These are phyloP conservation scores for Coemansia sp. DNA, from an alignment of 192 early-diverging fungal genomes.

Conservation along the genomic window DNA sequence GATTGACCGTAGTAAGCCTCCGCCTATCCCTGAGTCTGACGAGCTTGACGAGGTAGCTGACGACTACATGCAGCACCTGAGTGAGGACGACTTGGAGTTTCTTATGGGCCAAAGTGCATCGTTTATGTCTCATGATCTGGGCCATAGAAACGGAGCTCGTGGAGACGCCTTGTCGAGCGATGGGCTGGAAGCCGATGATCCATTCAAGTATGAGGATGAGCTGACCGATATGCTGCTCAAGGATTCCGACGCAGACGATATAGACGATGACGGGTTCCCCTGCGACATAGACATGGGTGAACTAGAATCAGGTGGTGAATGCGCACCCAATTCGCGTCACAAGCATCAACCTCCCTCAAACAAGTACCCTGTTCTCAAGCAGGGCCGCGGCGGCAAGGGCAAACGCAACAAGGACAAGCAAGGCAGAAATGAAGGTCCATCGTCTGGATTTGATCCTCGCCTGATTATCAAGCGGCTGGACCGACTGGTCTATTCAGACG, in stretches of 20 bases:
- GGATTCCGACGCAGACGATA: slow-evolving; percentile 12
- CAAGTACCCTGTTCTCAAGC: slow-evolving; percentile 6
- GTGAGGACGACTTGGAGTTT: slow-evolving; percentile 17
- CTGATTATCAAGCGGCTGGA: slow-evolving; percentile 35
- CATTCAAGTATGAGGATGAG: slow-evolving; percentile 23
- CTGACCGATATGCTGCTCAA: slow-evolving; percentile 10
- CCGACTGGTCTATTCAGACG: slow-evolving; percentile 19
- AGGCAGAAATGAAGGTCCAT: slow-evolving; percentile 6
- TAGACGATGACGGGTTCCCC: slow-evolving; percentile 40
- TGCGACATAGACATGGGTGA: slow-evolving; percentile 24
- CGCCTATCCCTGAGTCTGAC: slow-evolving; percentile 2
- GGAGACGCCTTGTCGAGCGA: background rate
- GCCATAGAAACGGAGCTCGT: slow-evolving; percentile 3
- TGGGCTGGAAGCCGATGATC: slow-evolving; percentile 24
- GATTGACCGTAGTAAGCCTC: slow-evolving; percentile 6
- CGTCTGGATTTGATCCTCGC: slow-evolving; percentile 37
- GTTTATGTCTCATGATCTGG: slow-evolving; percentile 25
- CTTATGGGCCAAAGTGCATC: slow-evolving; percentile 3
- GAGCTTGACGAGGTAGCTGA: slow-evolving; percentile 14
- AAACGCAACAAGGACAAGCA: slow-evolving; percentile 14
- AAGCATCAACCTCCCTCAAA: background rate
- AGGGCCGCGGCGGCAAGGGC: slow-evolving; percentile 15
- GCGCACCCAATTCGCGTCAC: background rate
- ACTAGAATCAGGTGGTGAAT: slow-evolving; percentile 4
- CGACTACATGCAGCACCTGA: slow-evolving; percentile 40